Base-by-base conservation (phyloP, 352 stramenopile genomes). In the Phytophthora sp. region DNA sequence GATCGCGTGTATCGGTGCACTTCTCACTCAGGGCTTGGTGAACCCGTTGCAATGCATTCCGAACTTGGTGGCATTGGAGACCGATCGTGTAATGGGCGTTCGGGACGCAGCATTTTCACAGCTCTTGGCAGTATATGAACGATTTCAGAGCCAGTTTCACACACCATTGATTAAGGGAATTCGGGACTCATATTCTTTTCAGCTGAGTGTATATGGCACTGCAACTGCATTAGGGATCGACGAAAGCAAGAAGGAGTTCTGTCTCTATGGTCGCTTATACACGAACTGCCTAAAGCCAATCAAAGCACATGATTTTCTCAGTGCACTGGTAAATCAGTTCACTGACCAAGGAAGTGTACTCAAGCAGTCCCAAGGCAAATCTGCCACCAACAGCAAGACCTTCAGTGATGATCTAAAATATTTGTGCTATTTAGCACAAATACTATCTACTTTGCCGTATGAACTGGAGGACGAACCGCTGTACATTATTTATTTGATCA, bases 401-500 rank as follows among this genome's bases (percentile, higher is more conserved):
- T 56, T 52, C 41, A 17, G 44, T 18, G 48, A 24, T 24, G 53
- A 42, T n/a, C 56, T 94, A 31, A 79, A 90, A 32, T 95, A 92
- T 76, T 71, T 94, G 53, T 82, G 63, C 58, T 96, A 93, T 63
- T 20, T 95, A 24, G 70, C 84, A 7, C 69, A 91, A 42, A 59
- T 96, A 8, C 52, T 96, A 17, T 72, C 80, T 8, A 72, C 79
- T 9, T 66, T 96, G 32, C 87, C 88, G 24, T 96, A 89, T 48
- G 82, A 92, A 20, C 61, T 91, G 28, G 84, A 95, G 26, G 83
- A 96, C 31, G 87, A 96, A 34, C 88, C 85, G 38, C 71, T 96
- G 18, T 89, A 87, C 60, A 70, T 96, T 76, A 93, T 96, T 74
- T 94, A 95, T 76, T 74, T 78, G 52, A 91, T 95, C 68, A 94